Percentiles rank a stretch among this genome's conserved stretches.
Conservation (phyloP, 495 filamentous ascomycete genomes). For the Hypoxylon crocopeplum region DNA sequence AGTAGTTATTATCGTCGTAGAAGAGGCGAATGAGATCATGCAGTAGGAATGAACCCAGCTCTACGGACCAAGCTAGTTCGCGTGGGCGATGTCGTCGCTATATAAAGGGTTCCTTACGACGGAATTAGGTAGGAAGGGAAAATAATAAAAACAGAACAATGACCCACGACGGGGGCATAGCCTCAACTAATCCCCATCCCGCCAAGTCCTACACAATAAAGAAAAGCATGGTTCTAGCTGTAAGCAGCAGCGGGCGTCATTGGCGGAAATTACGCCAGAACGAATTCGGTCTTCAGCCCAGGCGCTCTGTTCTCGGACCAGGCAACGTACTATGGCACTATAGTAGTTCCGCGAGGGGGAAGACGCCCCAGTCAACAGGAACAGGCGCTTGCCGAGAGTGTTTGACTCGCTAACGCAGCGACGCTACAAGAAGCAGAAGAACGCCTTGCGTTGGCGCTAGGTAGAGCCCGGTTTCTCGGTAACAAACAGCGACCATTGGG, state of each 20-base stretch:
- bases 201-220: too few relatives aligned
- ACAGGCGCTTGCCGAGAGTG: too few relatives aligned
- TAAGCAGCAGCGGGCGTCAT: too few relatives aligned
- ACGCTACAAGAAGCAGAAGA: conserved; percentile 4
- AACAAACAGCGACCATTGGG: conserved; percentile 14
- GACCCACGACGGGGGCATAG: conserved; percentile 15
- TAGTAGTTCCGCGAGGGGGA: too few relatives aligned
- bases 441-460: conserved; percentile 21
- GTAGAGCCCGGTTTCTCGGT: conserved; percentile 21
- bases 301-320: conserved; percentile 4
- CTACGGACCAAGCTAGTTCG: conserved; percentile 9
- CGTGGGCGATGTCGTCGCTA: conserved; percentile 11
- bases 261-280: conserved; percentile 27
- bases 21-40: conserved; percentile 8
- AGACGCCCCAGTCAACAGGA: too few relatives aligned
- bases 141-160: neutral
- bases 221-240: too few relatives aligned
- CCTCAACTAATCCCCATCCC: conserved; percentile 24
- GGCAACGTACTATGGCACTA: too few relatives aligned
- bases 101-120: conserved; percentile 20
- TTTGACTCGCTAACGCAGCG: too few relatives aligned
- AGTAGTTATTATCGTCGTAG: conserved; percentile 1
- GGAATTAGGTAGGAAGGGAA: conserved; percentile 9
- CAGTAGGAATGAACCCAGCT: conserved; percentile 2
- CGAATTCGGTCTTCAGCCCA: conserved; percentile 6